These are phyloP conservation scores for Funneliformis mosseae DNA, from an alignment of 192 early-diverging fungal genomes.

Conservation along the genomic window DNA sequence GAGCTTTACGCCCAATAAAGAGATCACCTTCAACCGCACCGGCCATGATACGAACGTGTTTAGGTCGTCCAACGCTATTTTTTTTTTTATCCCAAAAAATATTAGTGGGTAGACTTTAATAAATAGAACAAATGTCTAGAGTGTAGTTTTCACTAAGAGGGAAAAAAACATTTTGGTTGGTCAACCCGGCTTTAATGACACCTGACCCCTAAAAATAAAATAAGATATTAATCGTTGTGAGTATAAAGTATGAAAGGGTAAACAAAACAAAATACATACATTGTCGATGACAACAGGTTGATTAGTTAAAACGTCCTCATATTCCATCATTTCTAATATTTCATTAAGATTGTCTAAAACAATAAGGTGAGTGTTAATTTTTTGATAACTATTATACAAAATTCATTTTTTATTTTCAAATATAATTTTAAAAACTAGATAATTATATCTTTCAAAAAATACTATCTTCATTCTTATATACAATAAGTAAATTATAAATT, in stretches of 20 bases:
- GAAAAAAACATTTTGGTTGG: slow-evolving; percentile 94
- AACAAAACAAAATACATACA: slow-evolving; percentile 60
- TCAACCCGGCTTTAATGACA: slow-evolving; percentile 98
- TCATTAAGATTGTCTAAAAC: no score
- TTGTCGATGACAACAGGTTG: slow-evolving; percentile 99
- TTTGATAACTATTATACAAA: no score
- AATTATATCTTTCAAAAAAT: no score
- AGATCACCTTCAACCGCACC: slow-evolving; percentile 96
- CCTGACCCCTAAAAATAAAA: slow-evolving; percentile 87
- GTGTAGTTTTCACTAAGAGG: slow-evolving; percentile 72
- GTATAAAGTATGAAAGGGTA: not conserved
- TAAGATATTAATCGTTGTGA: not conserved
- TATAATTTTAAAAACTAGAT: no score
- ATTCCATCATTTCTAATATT: slow-evolving; percentile 63
- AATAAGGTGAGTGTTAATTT: no score
- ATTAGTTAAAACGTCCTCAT: slow-evolving; percentile 92
- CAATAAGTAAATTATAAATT: no score
- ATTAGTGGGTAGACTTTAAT: not conserved
- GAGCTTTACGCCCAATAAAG: slow-evolving; percentile 95
- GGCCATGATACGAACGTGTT: slow-evolving; percentile 96
- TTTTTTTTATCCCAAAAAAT: not conserved
- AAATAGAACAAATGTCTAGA: not conserved
- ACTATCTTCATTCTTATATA: no score
- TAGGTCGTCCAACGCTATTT: slow-evolving; percentile 87
- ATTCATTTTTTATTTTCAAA: no score